Base-by-base conservation (phyloP, 495 filamentous ascomycete genomes). In the Talaromyces thailandensis region DNA sequence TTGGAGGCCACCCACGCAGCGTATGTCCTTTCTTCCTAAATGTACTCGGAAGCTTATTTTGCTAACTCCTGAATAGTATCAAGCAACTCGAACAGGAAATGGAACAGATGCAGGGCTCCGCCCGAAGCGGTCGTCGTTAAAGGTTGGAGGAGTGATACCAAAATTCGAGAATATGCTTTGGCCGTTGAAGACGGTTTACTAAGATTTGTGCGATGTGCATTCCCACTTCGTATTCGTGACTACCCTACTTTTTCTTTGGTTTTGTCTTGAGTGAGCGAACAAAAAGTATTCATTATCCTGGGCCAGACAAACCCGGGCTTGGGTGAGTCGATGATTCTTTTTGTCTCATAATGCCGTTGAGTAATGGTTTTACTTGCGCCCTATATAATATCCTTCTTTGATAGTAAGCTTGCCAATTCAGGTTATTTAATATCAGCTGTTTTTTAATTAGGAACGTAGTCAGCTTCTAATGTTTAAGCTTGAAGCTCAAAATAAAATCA, bases 1-100 rank as follows among this genome's bases (percentile, higher is more conserved):
- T 82, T 98, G 71, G 94, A 98, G 81, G 88, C 87, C 73, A 97
- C 93, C 53, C 94, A 98, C 66, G 94, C 95, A 74, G 88, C 91
- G 84, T 87, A 86, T 68, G 84, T 80, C 8, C 7, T 23, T 48
- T 48, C 64, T 23, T 32, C 23, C 24, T 2, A 32, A 4, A 63
- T 32, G 7, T 28, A 62, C 1, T 26, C 9, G 5, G 18, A 21
- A 57, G 2, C n/a, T n/a, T n/a, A 37, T 56, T 7, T 12, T 63
- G 67, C 77, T 80, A 50, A 80, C 68, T 35, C 14, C 16, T 32
- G 11, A 35, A 64, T 65, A 86, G 86, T 60, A 98, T 98, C 86
- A 98, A 98, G 84, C 82, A 88, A 65, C 84, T 98, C 71, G 95
- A 98, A 81, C 78, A 81, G 69, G 94, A 98, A 72, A 85, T 98